Evolutionary conservation across 2,329 filamentous ascomycete genomes (phyloP).

Genomic region (Ascochyta rabiei): DNA sequence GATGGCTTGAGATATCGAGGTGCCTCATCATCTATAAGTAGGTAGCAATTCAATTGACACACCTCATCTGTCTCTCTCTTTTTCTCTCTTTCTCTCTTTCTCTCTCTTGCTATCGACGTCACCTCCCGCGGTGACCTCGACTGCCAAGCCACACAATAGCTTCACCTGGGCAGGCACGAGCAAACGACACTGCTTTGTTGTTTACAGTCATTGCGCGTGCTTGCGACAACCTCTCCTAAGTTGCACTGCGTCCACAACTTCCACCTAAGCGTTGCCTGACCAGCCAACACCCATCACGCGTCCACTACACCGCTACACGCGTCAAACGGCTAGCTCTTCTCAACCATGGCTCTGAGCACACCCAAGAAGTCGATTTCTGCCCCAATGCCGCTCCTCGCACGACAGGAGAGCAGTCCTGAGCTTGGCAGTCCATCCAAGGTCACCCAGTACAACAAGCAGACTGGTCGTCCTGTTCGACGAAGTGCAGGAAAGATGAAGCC

Average conservation of each 20-base stretch:
- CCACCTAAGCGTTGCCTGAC: background rate
- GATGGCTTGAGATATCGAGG: conserved; percentile 1
- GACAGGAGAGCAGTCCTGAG: conserved; percentile 33
- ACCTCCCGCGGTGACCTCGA: background rate
- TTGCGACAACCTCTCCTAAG: background rate
- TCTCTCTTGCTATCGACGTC: background rate
- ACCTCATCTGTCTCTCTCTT: conserved; percentile 1
- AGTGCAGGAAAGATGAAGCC: conserved; percentile 45
- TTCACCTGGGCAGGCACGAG: conserved; percentile 6
- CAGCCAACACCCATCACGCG: conserved; percentile 13
- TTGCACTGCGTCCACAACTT: conserved; percentile 6
- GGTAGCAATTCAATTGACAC: conserved; percentile 20
- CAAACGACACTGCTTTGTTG: background rate
- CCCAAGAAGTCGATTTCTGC: background rate
- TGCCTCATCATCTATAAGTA: conserved; percentile 8
- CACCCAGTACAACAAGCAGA: conserved; percentile 47
- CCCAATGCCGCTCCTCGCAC: background rate
- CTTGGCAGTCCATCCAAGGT: conserved; percentile 35
- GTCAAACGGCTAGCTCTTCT: conserved; percentile 4
- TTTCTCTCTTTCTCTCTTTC: background rate
- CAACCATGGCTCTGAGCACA: conserved; percentile 15
- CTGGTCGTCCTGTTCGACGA: conserved; percentile 53
- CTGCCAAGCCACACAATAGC: conserved; percentile 15
- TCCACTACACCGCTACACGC: conserved; percentile 5
- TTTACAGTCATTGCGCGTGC: background rate